Evolutionary conservation across 495 filamentous ascomycete species (phyloP).

Genomic region (Xylaria flabelliformis): DNA sequence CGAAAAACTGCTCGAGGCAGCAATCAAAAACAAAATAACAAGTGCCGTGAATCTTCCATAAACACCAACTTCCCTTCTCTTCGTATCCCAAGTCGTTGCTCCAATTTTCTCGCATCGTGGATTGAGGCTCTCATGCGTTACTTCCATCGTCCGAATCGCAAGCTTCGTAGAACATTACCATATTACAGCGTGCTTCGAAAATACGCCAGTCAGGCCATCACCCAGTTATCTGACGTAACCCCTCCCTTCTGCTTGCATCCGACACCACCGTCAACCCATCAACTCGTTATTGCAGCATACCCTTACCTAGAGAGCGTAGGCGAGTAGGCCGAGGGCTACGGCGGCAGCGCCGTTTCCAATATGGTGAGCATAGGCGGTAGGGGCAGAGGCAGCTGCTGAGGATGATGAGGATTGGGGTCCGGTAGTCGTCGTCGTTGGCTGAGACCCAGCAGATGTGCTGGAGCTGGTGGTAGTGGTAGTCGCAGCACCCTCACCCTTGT

Average conservation of each 20-base stretch:
- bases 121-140: slow-evolving; percentile 27
- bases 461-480: slow-evolving; percentile 34
- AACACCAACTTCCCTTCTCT: slow-evolving; percentile 32
- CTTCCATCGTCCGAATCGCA: slow-evolving; percentile 17
- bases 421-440: slow-evolving; percentile 29
- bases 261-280: slow-evolving; percentile 9
- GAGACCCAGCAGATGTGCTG: slow-evolving; percentile 31
- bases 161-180: slow-evolving; percentile 18
- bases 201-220: not conserved
- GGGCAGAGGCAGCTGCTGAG: slow-evolving; percentile 39
- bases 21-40: slow-evolving; percentile 17
- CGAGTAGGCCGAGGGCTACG: slow-evolving; percentile 44
- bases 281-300: slow-evolving; percentile 21
- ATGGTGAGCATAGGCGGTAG: slow-evolving; percentile 39
- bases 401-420: slow-evolving; percentile 30
- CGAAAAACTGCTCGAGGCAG: slow-evolving; percentile 21
- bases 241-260: not conserved
- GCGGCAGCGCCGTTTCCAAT: slow-evolving; percentile 46
- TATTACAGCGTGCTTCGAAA: not conserved
- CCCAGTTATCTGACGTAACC: not conserved
- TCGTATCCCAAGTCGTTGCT: slow-evolving; percentile 35
- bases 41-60: slow-evolving; percentile 26
- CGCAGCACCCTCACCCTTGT: slow-evolving; percentile 37
- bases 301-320: slow-evolving; percentile 42
- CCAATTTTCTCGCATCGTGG: slow-evolving; percentile 36